Base-by-base conservation (phyloP, 768 basidiomycete species). In the Lactarius trivialis region DNA sequence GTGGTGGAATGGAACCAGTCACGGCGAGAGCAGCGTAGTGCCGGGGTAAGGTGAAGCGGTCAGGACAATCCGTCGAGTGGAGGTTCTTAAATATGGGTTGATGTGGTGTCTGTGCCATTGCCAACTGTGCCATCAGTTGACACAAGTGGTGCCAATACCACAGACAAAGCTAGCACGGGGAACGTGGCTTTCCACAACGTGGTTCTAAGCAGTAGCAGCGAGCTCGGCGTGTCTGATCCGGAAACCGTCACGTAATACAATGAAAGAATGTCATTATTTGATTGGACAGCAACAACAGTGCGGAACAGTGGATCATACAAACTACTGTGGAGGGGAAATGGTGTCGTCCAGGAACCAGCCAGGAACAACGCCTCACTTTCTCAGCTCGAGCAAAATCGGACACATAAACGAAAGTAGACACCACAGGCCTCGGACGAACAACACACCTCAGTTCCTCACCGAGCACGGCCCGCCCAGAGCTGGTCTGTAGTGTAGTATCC, bases 401-500 rank as follows among this genome's bases (percentile, higher is more conserved):
- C 15, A 52, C 17, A 52, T 32, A 32, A 52, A 52, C 51, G 32
- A 28, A 52, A 28, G 32, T 19, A 32, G 50, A n/a, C n/a, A n/a
- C n/a, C n/a, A n/a, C n/a, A n/a, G n/a, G n/a, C n/a, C n/a, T n/a
- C n/a, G n/a, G n/a, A n/a, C n/a, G n/a, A n/a, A n/a, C n/a, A n/a
- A n/a, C 34, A 26, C 48, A 41, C 43, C 41, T 6, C 41, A 19
- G 7, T 54, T 17, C 53, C 17, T 62, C 43, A 58, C 33, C 24
- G 8, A 21, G 17, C 14, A 30, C n/a, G 34, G 49, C 36, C 14
- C 21, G 28, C 6, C 54, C 48, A 43, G 24, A 28, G 24, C 30
- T 49, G 62, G 32, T 21, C 17, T 17, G 21, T 30, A 32, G 37
- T n/a, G 17, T 64, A 36, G 53, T 54, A 60, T 50, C 45, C 63